Conservation (phyloP, 768 basidiomycete genomes). For the Pleurotus tuoliensis region DNA sequence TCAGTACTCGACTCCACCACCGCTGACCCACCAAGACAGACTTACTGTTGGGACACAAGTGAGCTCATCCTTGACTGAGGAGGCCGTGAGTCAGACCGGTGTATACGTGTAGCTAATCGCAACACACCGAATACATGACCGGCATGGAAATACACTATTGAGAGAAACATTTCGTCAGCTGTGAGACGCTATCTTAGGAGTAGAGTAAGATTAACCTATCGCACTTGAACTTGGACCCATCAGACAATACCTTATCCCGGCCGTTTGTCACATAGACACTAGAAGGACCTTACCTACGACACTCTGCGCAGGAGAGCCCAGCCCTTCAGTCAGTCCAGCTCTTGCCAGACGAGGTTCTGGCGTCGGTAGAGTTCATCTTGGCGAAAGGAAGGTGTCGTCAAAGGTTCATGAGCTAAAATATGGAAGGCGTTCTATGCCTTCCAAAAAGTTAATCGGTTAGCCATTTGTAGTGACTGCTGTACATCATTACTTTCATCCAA, state of each 20-base stretch:
- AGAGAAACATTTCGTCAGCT: not conserved
- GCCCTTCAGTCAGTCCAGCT: not conserved
- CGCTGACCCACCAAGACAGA: not conserved
- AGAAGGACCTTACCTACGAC: slow-evolving; percentile 35
- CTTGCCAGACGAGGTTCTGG: not conserved
- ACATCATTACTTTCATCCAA: not conserved
- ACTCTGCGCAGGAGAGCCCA: slow-evolving; percentile 48
- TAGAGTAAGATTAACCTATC: slow-evolving; percentile 31
- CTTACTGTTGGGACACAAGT: slow-evolving; percentile 49
- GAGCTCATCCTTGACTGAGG: slow-evolving; percentile 43
- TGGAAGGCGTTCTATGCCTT: not conserved
- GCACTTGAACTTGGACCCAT: slow-evolving; percentile 52
- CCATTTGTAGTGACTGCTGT: not conserved
- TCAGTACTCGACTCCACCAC: not conserved
- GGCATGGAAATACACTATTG: slow-evolving; percentile 47
- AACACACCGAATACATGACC: slow-evolving; percentile 42
- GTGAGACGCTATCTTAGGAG: not conserved
- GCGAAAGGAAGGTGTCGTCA: not conserved
- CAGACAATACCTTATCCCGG: not conserved
- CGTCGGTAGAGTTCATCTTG: not conserved
- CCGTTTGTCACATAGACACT: not conserved
- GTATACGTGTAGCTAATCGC: not conserved
- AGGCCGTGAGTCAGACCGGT: not conserved
- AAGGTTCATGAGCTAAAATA: not conserved
- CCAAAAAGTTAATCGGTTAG: not conserved